phyloP scores from a whole-genome alignment of 1,139 yeast species.

The Pneumocystis canis region DNA sequence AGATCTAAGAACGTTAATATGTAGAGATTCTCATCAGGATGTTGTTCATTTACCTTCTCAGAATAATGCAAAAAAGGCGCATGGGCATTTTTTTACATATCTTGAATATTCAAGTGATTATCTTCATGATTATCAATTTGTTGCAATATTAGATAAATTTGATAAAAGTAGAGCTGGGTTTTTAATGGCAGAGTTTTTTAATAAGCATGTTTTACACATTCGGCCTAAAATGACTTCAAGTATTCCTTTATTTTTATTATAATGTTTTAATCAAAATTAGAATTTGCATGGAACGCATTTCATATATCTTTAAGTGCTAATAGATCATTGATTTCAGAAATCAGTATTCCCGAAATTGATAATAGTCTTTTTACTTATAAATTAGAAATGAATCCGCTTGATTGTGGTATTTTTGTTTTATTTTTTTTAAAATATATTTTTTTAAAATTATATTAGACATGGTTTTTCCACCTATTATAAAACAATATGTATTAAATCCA shows the following conservation, averaged over 20 bases:
- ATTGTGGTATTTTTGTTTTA: constrained; percentile 3
- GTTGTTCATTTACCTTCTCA: constrained; percentile 2
- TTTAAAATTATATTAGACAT: constrained; percentile 8
- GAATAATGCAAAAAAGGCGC: constrained; percentile 1
- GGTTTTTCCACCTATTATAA: constrained; percentile 44
- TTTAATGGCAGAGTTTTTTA: constrained; percentile 20
- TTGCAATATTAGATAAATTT: constrained; percentile 21
- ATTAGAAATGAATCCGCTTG: constrained; percentile 20
- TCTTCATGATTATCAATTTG: constrained; percentile 18
- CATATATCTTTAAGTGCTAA: constrained; percentile 28
- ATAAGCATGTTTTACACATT: constrained; percentile 6
- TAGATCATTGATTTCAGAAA: constrained; percentile 35
- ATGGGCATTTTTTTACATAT: not conserved
- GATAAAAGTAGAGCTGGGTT: constrained; percentile 20
- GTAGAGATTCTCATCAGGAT: constrained; percentile 8
- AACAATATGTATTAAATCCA: constrained; percentile 55
- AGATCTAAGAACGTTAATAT: constrained; percentile 6
- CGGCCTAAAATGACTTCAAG: constrained; percentile 25
- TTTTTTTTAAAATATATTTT: constrained; percentile 2
- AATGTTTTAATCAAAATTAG: constrained; percentile 10
- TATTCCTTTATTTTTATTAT: constrained; percentile 20
- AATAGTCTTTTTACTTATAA: constrained; percentile 48
- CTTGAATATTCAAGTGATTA: constrained; percentile 9
- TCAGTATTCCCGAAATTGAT: constrained; percentile 43
- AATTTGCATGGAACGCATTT: constrained; percentile 19